phyloP scores from a whole-genome alignment of 2,329 filamentous ascomycete genomes.

The Colletotrichum lini region DNA sequence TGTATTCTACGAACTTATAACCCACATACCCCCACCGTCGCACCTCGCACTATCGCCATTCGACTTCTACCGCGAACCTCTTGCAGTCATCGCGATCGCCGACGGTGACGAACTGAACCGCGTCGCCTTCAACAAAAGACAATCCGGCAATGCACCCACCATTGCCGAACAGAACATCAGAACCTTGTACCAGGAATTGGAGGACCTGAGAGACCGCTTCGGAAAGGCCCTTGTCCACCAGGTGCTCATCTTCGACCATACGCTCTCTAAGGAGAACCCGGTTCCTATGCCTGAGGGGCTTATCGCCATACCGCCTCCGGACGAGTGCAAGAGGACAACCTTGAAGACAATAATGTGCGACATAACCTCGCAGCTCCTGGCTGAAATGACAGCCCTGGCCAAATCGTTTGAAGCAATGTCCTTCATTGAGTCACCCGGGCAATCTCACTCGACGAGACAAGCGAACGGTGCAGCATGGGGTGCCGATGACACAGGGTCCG shows the following conservation, averaged over 20 bases:
- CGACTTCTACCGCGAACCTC: slow-evolving; percentile 88
- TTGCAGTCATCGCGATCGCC: slow-evolving; percentile 86
- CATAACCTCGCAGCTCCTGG: slow-evolving; percentile 79
- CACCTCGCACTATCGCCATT: slow-evolving; percentile 88
- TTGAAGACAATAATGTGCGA: slow-evolving; percentile 87
- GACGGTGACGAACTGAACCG: slow-evolving; percentile 81
- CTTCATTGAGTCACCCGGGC: slow-evolving; percentile 82
- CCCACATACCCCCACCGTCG: slow-evolving; percentile 82
- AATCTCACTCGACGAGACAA: slow-evolving; percentile 58
- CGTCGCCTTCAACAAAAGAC: slow-evolving; percentile 66
- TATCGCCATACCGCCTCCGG: slow-evolving; percentile 76
- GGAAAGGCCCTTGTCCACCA: slow-evolving; percentile 84
- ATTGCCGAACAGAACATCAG: slow-evolving; percentile 71
- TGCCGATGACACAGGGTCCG: slow-evolving; percentile 55
- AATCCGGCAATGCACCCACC: slow-evolving; percentile 66
- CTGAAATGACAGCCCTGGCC: slow-evolving; percentile 82
- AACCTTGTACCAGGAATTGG: slow-evolving; percentile 76
- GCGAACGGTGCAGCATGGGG: slow-evolving; percentile 60
- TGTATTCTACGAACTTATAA: slow-evolving; percentile 90
- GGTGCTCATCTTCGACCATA: slow-evolving; percentile 84
- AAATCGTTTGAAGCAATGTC: slow-evolving; percentile 81
- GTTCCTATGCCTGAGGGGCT: slow-evolving; percentile 77
- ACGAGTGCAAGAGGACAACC: slow-evolving; percentile 81
- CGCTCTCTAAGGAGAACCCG: slow-evolving; percentile 60
- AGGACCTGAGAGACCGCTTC: slow-evolving; percentile 79